Evolutionary conservation across 2,329 filamentous ascomycete genomes (phyloP), one percentile per base, ranked within the genome.

Genomic region (Penicillium sp.): DNA sequence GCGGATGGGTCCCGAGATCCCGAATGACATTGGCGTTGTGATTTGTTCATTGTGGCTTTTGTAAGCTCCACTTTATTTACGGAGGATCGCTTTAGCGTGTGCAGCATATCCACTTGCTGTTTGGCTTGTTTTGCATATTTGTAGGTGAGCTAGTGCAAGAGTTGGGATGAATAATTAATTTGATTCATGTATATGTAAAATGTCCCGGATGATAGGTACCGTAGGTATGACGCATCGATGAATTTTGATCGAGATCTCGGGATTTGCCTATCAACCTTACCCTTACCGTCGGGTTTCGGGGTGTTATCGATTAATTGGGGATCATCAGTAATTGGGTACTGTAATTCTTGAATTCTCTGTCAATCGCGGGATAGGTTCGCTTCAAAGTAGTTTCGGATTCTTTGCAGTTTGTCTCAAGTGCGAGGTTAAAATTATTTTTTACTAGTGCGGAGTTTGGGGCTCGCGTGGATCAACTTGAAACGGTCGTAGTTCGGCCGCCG

Each of bases 381-480:
- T 13, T 42, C 16, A 39, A 5, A 42, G n/a, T 21, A 13, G 4
- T 42, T 42, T 13, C 19, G 19, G 3, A 6, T 21, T 42, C 4
- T 23, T n/a, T 39, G n/a, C 16, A 37, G 35, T 37, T 7, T 33
- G 31, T 33, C 31, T 33, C 31, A 31, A 13, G 29, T 31, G 29
- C 29, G 29, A 31, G 33, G 33, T 8, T 37, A 37, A 37, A 37
- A 11, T 29, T 29, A 11, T 11, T 29, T 29, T 37, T 37, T 37
- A 19, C 5, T 8, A 16, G 14, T 23, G 23, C 23, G 21, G 23
- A 21, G 23, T 43, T 35, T 27, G 29, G 39, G 31, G 21, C 26
- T 26, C 26, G 7, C n/a, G 31, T 55, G 53, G 26, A 50, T 58
- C 49, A 59, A 58, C 27, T 50, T 63, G 63, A 65, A 65, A 64